Evolutionary conservation across 2,329 filamentous ascomycete genomes (phyloP), one percentile per base, ranked within the genome.

Genomic region (Curvularia lunata): DNA sequence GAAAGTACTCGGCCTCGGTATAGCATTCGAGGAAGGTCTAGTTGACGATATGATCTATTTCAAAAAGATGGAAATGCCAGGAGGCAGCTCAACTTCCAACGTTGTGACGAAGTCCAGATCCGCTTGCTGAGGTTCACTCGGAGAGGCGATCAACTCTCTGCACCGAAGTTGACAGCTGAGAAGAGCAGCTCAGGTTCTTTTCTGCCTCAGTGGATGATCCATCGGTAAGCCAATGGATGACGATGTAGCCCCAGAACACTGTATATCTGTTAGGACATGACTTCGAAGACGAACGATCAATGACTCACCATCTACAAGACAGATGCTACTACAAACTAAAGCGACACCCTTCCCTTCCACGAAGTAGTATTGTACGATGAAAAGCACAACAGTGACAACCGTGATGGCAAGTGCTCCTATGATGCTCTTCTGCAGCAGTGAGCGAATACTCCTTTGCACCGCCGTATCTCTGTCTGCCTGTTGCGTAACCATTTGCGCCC

Each of bases 271-370:
- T 41, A 23, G n/a, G 38, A 41, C 2, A 23, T 41, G 19, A 1
- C 9, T 41, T 41, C 2, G 19, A 18, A 42, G 63, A 21, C 4
- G 38, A 5, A 41, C 0, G 10, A 13, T 13, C 13, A 10, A 4
- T 32, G 28, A 13, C 69, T 56, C 59, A 78, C 76, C 69, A 57
- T 79, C 77, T n/a, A 72, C 52, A 6, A 74, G 72, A 54, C 77
- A 79, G 5, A 78, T 65, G 1, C 66, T 69, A 27, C 76, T 70
- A 50, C 77, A 79, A 10, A 78, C 56, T 7, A 74, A 66, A 48
- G 79, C 75, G 25, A 65, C 61, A 2, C 75, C 75, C 3, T 61
- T 48, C 5, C 68, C 68, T 19, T 61, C 38, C 32, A 73, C 70
- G 27, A 79, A 69, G 16, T 78, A 60, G 10, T 41, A 41, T 41